Conservation (phyloP, 495 filamentous ascomycete species). For the Neurospora sp. region DNA sequence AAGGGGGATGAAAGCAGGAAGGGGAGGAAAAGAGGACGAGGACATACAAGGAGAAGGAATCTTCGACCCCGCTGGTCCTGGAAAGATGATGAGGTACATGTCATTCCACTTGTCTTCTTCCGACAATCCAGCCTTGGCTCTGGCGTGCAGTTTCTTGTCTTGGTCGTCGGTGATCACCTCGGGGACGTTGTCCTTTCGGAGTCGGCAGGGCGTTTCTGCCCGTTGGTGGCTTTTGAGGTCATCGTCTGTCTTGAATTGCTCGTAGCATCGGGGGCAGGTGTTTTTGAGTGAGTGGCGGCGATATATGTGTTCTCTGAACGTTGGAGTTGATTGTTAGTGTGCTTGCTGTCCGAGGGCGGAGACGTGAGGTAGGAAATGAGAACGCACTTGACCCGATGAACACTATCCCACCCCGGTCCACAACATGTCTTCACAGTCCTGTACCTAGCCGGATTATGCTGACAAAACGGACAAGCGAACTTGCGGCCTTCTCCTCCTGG, state of each 20-base stretch:
- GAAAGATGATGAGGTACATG: slow-evolving; percentile 23
- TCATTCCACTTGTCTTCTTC: slow-evolving; percentile 22
- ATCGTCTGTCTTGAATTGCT: slow-evolving; percentile 26
- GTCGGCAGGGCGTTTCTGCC: slow-evolving; percentile 25
- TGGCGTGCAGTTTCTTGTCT: slow-evolving; percentile 14
- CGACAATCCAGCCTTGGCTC: slow-evolving; percentile 12
- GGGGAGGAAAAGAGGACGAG: not conserved
- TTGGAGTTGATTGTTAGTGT: not conserved
- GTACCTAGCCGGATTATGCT: slow-evolving; percentile 28
- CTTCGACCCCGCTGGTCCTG: not conserved
- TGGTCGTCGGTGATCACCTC: slow-evolving; percentile 21
- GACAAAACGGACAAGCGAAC: slow-evolving; percentile 35
- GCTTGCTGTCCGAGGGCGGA: not conserved
- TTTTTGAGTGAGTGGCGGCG: slow-evolving; percentile 29
- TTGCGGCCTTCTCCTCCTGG: slow-evolving; percentile 7
- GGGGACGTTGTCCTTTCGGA: slow-evolving; percentile 2
- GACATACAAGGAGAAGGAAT: not conserved
- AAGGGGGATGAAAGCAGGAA: no score
- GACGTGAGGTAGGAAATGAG: no score
- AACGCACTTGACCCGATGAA: slow-evolving; percentile 37
- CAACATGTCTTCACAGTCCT: slow-evolving; percentile 27
- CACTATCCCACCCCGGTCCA: slow-evolving; percentile 31
- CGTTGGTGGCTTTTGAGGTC: slow-evolving; percentile 28
- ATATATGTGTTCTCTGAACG: slow-evolving; percentile 33
- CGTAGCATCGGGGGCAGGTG: slow-evolving; percentile 29